phyloP scores from a whole-genome alignment of 305 asterid species.

The Fraxinus floribunda region DNA sequence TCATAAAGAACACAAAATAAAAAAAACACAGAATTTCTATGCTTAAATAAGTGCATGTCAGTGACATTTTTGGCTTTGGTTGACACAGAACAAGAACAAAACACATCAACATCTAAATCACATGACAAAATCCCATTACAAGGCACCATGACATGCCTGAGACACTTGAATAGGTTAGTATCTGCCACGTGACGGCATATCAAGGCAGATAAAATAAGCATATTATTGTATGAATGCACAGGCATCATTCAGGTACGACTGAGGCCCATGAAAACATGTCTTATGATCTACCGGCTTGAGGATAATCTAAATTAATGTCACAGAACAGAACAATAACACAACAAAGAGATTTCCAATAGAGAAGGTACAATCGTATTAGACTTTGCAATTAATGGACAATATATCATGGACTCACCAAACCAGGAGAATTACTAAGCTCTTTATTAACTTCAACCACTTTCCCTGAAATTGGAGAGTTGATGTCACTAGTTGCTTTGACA shows the following conservation, averaged over 20 bases:
- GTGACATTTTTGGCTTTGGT: neutral
- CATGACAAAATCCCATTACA: neutral
- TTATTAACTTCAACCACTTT: slow-evolving; percentile 74
- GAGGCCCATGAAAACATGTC: neutral
- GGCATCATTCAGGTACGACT: neutral
- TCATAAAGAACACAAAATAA: neutral
- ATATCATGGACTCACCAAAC: slow-evolving; percentile 54
- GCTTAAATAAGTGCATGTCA: neutral
- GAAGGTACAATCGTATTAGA: neutral
- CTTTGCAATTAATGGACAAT: neutral
- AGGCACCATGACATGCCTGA: neutral
- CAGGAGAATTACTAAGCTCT: slow-evolving; percentile 71
- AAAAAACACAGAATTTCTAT: neutral
- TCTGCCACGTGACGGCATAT: neutral
- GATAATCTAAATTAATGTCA: neutral
- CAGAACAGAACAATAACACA: neutral
- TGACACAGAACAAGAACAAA: neutral
- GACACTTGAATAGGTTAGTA: neutral
- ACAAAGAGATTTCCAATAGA: neutral
- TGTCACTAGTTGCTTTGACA: slow-evolving; percentile 91
- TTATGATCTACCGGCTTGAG: neutral
- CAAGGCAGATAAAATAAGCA: neutral
- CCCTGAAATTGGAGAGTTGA: slow-evolving; percentile 90
- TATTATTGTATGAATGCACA: neutral
- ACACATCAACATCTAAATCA: neutral